Base-by-base conservation (phyloP, 257 asterid genomes). In the Forsythia suspensa region DNA sequence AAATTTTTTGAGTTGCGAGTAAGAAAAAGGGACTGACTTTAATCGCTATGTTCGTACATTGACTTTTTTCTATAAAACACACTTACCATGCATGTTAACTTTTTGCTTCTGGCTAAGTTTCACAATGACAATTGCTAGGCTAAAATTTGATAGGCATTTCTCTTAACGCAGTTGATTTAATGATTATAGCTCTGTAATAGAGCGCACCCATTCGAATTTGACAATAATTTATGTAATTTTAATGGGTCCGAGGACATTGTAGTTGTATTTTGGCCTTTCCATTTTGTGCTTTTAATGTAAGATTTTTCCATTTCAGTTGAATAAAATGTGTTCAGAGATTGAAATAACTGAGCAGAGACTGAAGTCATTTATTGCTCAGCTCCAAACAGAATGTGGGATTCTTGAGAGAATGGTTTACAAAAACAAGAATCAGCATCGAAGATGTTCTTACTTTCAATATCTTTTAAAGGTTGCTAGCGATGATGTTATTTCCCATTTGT, bases 391-490 rank as follows among this genome's bases (percentile, higher is more conserved):
- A 79, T 76, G 80, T 70, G 93, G 89, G 72, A 91, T 96, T 82
- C 87, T 96, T 24, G 92, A 96, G 76, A 88, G 99, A 52, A 87
- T 96, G 20, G 95, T 94, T 20, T 89, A 94, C 82, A 96, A 95
- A 81, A 92, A 95, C 85, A 95, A 92, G 88, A 95, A 95, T 76
- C 99, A 95, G 48, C 98, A 92, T 68, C 84, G 97, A 18, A 87
- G 98, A 79, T 81, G 94, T 87, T 79, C 88, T 5, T 91, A 94
- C 84, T 96, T 96, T 79, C 99, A 94, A 81, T 89, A 87, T 85
- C 84, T 96, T 67, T 83, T 91, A 63, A 94, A 94, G 97, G 98
- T 92, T 15, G 79, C 42, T 16, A 34, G 29, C 13, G 4, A n/a
- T n/a, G n/a, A n/a, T 73, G 6, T 3, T 3, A 46, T 78, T 42